Conservation (phyloP, 768 basidiomycete genomes). For the Trametes cingulata region DNA sequence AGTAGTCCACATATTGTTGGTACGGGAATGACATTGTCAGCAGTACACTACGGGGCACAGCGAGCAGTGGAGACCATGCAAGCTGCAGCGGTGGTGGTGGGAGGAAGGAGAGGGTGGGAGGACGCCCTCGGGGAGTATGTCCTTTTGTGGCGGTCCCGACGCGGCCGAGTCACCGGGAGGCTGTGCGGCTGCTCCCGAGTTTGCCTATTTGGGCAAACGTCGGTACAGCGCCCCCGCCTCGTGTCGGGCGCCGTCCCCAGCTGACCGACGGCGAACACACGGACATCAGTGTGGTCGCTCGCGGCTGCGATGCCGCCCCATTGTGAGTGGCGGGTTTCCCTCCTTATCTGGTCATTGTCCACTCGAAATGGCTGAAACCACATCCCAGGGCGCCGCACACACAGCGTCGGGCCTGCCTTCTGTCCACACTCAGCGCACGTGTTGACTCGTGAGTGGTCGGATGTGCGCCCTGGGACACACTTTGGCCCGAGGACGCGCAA, state of each 20-base stretch:
- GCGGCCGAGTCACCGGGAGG: conserved; percentile 8
- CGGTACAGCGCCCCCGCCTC: conserved; percentile 12
- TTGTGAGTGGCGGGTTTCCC: conserved; percentile 3
- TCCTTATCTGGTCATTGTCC: conserved; percentile 8
- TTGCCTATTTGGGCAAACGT: conserved; percentile 4
- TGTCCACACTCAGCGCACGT: neutral
- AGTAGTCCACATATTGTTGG: conserved; percentile 27
- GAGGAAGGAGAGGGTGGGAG: neutral
- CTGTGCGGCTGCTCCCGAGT: neutral
- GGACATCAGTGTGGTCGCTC: neutral
- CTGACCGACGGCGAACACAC: conserved; percentile 6
- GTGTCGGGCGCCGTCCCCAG: conserved; percentile 1
- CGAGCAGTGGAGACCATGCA: neutral
- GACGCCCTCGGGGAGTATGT: neutral
- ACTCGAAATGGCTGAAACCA: neutral
- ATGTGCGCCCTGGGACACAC: too few species aligned
- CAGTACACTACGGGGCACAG: conserved; percentile 11
- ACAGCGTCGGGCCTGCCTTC: neutral
- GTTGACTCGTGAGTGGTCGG: neutral
- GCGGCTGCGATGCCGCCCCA: conserved; percentile 9
- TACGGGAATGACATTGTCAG: conserved; percentile 26
- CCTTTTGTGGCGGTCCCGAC: conserved; percentile 18
- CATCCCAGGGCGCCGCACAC: neutral
- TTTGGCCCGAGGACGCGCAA: too few species aligned
- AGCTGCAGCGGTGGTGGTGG: conserved; percentile 9